Base-by-base conservation (phyloP, 2,329 filamentous ascomycete genomes). In the Aureobasidium sp. region DNA sequence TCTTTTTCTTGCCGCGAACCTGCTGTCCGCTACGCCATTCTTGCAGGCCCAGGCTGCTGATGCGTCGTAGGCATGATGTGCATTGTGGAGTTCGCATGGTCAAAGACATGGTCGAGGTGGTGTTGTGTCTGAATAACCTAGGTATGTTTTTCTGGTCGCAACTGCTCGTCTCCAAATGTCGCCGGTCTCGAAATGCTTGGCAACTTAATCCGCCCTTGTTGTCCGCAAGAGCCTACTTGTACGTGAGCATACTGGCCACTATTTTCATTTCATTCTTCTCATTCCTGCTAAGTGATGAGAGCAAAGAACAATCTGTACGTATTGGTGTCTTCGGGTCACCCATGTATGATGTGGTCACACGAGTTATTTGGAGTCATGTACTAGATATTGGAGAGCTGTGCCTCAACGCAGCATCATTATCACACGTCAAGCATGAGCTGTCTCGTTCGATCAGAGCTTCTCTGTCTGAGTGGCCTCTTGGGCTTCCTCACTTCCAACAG, bases 401-500 rank as follows among this genome's bases (percentile, higher is more conserved):
- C 25, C 27, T 47, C 25, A 15, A 10, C 25, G 25, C 5, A 47
- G 5, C 21, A 29, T 13, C 21, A 44, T 6, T 27, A 27, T 42
- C 25, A 27, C 42, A 45, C 4, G 16, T 27, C 42, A 45, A 25
- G 41, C 4, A 27, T 37, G 10, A 27, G 27, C 10, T 30, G 44
- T 6, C 27, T 47, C 27, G 27, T 30, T 47, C 29, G 7, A 44
- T 36, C 13, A 55, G 25, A 55, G 39, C 39, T 55, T 55, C 27
- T 55, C 39, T 1, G 39, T n/a, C 29, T 32, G 39, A 25, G 53
- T 34, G 11, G n/a, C 39, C 21, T 55, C 53, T 10, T 45, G 42
- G 16, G 39, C 39, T 45, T 55, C 53, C 15, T 45, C 39, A 66
- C 77, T 77, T 13, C 82, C 81, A 64, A 84, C 84, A 52, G 85